phyloP scores from a whole-genome alignment of 73 alveolate species.

The Blepharisma stoltei region DNA sequence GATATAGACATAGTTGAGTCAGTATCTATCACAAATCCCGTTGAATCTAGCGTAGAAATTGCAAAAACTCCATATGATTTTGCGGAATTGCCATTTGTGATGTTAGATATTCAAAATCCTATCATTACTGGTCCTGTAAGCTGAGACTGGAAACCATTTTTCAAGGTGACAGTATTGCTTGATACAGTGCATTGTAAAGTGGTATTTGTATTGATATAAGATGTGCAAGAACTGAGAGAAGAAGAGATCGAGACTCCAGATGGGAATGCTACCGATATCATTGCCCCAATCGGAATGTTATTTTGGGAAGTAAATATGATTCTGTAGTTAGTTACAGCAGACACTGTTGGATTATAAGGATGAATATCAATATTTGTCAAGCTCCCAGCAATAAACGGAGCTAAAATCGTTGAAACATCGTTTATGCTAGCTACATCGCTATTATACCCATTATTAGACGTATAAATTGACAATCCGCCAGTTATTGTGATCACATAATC shows the following conservation, averaged over 20 bases:
- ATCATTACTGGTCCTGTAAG: background rate
- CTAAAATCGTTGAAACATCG: background rate
- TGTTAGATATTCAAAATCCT: background rate
- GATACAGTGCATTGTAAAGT: background rate
- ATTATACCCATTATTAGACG: background rate
- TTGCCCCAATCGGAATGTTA: too few relatives aligned
- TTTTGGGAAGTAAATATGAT: background rate
- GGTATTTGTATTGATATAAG: background rate
- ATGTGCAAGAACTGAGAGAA: background rate
- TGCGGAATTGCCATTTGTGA: background rate
- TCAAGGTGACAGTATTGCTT: background rate
- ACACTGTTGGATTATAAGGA: constrained; percentile 6
- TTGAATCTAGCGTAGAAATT: background rate
- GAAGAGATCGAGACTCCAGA: too few relatives aligned
- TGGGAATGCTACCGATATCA: too few relatives aligned
- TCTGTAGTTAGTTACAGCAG: background rate
- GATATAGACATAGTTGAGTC: background rate
- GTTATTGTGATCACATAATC: background rate
- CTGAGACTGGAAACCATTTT: background rate
- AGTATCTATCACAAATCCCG: background rate
- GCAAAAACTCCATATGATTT: background rate
- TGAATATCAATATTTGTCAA: background rate
- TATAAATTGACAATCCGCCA: background rate
- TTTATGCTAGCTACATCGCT: background rate
- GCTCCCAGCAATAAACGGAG: background rate